Evolutionary conservation across 352 stramenopile species (phyloP), one percentile per base, ranked within the genome.

Genomic region (Peronospora farinosa): DNA sequence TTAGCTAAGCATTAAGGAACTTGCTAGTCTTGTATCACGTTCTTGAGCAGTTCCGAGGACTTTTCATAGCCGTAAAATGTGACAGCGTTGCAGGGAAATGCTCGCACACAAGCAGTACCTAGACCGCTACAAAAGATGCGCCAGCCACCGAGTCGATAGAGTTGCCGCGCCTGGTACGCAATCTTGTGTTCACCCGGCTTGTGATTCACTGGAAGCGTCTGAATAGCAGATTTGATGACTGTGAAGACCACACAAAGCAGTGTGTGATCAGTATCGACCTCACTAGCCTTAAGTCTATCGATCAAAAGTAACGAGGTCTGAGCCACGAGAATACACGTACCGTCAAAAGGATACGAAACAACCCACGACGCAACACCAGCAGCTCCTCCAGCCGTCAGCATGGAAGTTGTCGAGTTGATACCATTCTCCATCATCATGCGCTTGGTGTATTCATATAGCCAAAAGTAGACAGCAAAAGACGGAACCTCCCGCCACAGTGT

Each of bases 211-310:
- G 83, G 62, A 2, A 88, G 53, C 30, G 77, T 90, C 63, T 94
- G 84, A 31, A 94, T 91, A 17, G 74, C 83, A 39, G 80, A 90
- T 53, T 94, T 94, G 57, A 94, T 69, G 17, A 94, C 83, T 91
- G 35, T 42, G 40, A 17, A 12, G 44, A 11, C 0, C 15, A 38
- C 4, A 46, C 39, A 13, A 44, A n/a, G 32, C 13, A 36, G 32
- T 12, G 51, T n/a, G 33, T 40, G 3, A 36, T 65, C 40, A 60
- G 40, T 39, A 37, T 27, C 23, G 23, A 27, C 23, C 23, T 27
- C 23, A 27, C 23, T 5, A 27, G 23, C 23, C 23, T 5, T n/a
- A 41, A 50, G 17, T 27, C 38, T 36, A n/a, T n/a, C n/a, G 42
- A 32, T 27, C 42, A 52, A 41, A 30, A 59, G 19, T 33, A 0